Evolutionary conservation across 1,284 basidiomycete species (phyloP), one percentile per base, ranked within the genome.

Genomic region (Ustilago curta): DNA sequence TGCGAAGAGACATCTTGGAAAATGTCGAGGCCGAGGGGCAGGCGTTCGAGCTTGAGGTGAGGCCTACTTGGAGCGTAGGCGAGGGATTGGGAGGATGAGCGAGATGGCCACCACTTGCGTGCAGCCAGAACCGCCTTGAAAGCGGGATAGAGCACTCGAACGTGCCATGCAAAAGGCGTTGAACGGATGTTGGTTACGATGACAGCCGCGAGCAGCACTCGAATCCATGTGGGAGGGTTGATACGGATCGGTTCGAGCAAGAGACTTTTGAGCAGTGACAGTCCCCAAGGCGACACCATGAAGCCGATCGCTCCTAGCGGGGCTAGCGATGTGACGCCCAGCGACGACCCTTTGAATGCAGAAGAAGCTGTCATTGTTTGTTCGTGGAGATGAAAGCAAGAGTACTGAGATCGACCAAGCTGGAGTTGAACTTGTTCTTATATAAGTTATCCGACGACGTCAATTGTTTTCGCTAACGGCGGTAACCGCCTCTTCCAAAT

Each of bases 21-120:
- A 50, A 81, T 54, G 66, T 81, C 78, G 12, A 49, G 58, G 39
- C 73, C 73, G 44, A 81, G 43, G 3, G 79, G 79, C 3, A 81
- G 56, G 8, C 29, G 37, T 3, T 58, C 48, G 32, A 70, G 55
- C 37, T 59, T 66, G 48, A 81, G 62, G 29, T 55, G 59, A 8
- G 75, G 78, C 21, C 49, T 23, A 37, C 54, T 64, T 0, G 42
- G 43, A 5, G 45, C 21, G 40, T 57, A 45, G 2, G 58, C 49
- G 39, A 51, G 54, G 1, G 42, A 16, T 7, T 42, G 25, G 2
- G 64, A 21, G 32, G 32, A 37, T 3, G 55, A 23, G 11, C 45
- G 25, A 7, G 61, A 40, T 12, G 50, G 37, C 21, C 66, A 32
- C 25, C 45, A 65, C 8, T 54, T 42, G n/a, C 62, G 48, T 0